phyloP scores from a whole-genome alignment of 192 early-diverging fungal species.

The Coemansia biformis region DNA sequence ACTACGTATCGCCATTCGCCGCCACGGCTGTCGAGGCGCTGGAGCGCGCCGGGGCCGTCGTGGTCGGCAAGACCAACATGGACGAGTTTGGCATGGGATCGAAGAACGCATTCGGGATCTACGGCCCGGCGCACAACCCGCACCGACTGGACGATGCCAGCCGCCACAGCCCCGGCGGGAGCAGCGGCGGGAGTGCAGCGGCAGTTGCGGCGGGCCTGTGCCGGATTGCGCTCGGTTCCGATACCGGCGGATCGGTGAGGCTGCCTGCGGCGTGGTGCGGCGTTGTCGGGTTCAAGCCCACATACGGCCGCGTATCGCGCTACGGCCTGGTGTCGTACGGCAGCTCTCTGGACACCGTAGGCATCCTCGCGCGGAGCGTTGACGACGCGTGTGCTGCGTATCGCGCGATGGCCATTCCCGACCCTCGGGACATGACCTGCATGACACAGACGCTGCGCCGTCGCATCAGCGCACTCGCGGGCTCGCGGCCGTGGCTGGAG shows the following conservation, averaged over 20 bases:
- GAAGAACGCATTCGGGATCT: conserved; percentile 22
- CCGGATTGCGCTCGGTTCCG: conserved; percentile 79
- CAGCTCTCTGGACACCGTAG: conserved; percentile 83
- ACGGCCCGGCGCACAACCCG: conserved; percentile 38
- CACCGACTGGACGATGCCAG: neutral
- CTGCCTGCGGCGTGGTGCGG: conserved; percentile 92
- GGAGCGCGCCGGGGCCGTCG: conserved; percentile 55
- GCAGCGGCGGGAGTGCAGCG: conserved; percentile 87
- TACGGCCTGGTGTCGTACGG: conserved; percentile 81
- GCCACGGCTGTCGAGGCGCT: conserved; percentile 68
- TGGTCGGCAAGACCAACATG: conserved; percentile 85
- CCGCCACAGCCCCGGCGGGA: conserved; percentile 64
- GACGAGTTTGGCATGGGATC: conserved; percentile 98
- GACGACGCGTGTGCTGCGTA: conserved; percentile 38
- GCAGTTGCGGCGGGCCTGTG: conserved; percentile 81
- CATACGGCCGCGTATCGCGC: conserved; percentile 81
- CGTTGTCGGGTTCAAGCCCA: conserved; percentile 87
- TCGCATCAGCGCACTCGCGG: conserved; percentile 12
- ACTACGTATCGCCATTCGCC: conserved; percentile 42
- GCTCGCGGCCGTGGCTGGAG: conserved; percentile 14
- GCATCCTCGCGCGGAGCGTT: conserved; percentile 65
- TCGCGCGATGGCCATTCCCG: conserved; percentile 10
- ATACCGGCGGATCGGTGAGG: conserved; percentile 93
- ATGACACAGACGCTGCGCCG: conserved; percentile 39
- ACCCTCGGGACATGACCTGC: conserved; percentile 55